These are phyloP conservation scores for Ceraceosorus guamensis DNA, from an alignment of 1,284 basidiomycete genomes.

Conservation along the genomic window DNA sequence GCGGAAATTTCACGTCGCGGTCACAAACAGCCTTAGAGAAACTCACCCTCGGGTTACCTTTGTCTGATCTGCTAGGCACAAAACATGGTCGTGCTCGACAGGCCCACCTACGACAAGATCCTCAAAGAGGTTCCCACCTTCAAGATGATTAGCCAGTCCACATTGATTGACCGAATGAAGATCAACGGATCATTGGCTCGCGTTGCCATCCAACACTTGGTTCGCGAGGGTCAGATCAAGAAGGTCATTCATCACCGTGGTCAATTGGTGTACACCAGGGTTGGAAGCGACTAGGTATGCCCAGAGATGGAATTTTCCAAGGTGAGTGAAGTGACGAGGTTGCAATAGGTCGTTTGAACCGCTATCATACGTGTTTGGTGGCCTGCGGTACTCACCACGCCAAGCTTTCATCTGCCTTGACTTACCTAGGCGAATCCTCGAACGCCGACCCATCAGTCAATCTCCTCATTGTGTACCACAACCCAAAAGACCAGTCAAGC, in stretches of 20 bases:
- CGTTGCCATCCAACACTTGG: constrained; percentile 83
- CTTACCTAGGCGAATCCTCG: too few species aligned
- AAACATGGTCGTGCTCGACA: constrained; percentile 74
- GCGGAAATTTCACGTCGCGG: not conserved
- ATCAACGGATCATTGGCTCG: constrained; percentile 93
- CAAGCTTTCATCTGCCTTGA: too few species aligned
- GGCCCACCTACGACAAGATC: constrained; percentile 78
- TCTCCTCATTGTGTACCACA: too few species aligned
- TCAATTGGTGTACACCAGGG: constrained; percentile 81
- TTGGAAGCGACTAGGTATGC: not conserved
- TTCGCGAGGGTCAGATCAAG: constrained; percentile 93
- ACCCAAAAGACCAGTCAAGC: too few species aligned
- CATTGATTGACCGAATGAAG: constrained; percentile 91
- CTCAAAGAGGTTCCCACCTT: constrained; percentile 99
- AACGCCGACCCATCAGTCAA: too few species aligned
- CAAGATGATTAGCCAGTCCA: constrained; percentile 87
- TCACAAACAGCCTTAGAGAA: not conserved
- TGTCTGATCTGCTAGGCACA: constrained; percentile 39
- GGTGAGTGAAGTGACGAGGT: too few species aligned
- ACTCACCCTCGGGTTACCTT: not conserved
- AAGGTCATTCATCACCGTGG: constrained; percentile 89
- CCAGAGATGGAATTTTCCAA: too few species aligned
- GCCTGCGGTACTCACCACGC: too few species aligned
- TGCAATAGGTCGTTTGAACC: too few species aligned
- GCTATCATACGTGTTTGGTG: too few species aligned